Percentiles rank a stretch among this genome's conserved stretches.
These are phyloP conservation scores for Plasmopara viticola DNA, from an alignment of 352 stramenopile genomes.

Conservation along the genomic window DNA sequence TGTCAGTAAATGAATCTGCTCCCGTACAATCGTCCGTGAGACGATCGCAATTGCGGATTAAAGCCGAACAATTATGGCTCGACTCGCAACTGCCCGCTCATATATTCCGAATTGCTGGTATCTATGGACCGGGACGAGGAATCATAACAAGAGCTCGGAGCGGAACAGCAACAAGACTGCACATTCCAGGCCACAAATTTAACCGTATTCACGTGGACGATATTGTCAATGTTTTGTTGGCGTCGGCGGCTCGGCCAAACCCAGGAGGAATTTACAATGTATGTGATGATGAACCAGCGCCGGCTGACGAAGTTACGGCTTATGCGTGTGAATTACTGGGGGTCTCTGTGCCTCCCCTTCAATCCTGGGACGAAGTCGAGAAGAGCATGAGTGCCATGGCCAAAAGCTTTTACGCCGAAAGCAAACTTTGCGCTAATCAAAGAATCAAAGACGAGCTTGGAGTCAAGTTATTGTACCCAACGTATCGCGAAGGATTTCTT, in stretches of 20 bases:
- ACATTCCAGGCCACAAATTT: constrained; percentile 73
- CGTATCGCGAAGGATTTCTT: constrained; percentile 75
- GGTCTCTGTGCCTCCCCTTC: constrained; percentile 36
- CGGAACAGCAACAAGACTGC: constrained; percentile 53
- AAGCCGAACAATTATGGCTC: constrained; percentile 74
- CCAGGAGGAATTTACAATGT: constrained; percentile 83
- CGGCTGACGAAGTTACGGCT: constrained; percentile 66
- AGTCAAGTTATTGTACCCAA: constrained; percentile 62
- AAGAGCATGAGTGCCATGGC: constrained; percentile 80
- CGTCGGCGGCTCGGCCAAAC: constrained; percentile 57
- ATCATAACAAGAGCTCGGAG: constrained; percentile 75
- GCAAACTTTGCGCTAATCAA: constrained; percentile 70
- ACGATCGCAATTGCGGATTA: constrained; percentile 72
- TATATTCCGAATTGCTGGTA: constrained; percentile 88
- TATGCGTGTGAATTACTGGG: constrained; percentile 73
- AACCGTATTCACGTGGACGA: constrained; percentile 90
- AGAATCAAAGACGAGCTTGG: constrained; percentile 73
- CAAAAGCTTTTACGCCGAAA: constrained; percentile 83
- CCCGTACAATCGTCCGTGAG: constrained; percentile 54
- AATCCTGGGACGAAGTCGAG: constrained; percentile 69
- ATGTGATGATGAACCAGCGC: constrained; percentile 84
- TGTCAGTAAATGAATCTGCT: constrained; percentile 78
- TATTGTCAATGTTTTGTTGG: constrained; percentile 74
- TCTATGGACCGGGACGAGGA: constrained; percentile 86
- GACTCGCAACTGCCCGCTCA: constrained; percentile 59